Evolutionary conservation across 345 rosid species (phyloP).

Genomic region (Euphorbia tirucalli): DNA sequence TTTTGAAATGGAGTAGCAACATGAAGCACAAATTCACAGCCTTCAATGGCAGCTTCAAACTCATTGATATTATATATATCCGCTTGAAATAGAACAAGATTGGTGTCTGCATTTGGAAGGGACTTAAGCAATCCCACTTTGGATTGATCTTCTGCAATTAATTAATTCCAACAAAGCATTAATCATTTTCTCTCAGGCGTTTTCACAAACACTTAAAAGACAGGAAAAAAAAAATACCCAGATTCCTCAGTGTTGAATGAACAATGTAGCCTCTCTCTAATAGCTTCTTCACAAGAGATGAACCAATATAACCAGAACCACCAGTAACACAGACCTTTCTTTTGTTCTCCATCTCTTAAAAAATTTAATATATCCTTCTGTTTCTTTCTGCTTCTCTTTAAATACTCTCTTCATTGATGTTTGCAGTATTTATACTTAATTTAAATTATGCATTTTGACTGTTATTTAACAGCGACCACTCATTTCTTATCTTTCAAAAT

Average conservation of each 20-base stretch:
- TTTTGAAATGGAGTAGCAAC: constrained; percentile 19
- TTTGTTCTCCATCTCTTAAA: background rate
- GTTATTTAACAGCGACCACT: no score
- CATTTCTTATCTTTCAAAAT: no score
- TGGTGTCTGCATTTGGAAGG: constrained; percentile 30
- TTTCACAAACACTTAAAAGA: background rate
- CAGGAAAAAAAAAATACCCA: constrained; percentile 7
- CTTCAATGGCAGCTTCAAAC: constrained; percentile 26
- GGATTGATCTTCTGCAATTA: constrained; percentile 24
- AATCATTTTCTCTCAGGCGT: no score
- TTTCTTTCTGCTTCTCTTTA: background rate
- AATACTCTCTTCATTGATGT: no score
- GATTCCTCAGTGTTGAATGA: constrained; percentile 34
- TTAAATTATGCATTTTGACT: no score
- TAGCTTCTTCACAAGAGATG: constrained; percentile 35
- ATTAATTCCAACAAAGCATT: background rate
- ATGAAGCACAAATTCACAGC: constrained; percentile 30
- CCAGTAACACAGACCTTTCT: constrained; percentile 40
- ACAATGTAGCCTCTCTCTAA: constrained; percentile 29
- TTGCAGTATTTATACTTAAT: no score
- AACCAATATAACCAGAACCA: constrained; percentile 37
- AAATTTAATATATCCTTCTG: no score
- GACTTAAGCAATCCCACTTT: constrained; percentile 26
- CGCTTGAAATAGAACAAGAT: constrained; percentile 34
- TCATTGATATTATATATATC: constrained; percentile 22